phyloP scores from a whole-genome alignment of 331 rosid genomes.

The Rosa hybrid region DNA sequence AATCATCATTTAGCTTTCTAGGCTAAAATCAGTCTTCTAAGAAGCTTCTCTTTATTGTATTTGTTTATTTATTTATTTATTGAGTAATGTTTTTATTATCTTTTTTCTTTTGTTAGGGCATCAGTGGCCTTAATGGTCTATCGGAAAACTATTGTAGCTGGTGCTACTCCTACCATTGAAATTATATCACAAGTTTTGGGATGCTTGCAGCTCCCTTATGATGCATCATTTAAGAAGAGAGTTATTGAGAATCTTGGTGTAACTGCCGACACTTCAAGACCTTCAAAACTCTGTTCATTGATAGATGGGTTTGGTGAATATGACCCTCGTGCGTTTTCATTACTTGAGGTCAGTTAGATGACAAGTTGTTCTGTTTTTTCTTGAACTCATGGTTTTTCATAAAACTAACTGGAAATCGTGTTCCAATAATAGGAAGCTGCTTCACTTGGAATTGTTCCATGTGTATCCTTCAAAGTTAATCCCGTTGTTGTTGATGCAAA shows the following conservation, averaged over 20 bases:
- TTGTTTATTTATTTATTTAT: neutral
- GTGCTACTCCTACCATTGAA: conserved; percentile 67
- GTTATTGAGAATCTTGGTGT: conserved; percentile 78
- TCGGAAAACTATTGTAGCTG: conserved; percentile 71
- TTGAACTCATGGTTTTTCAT: conserved; percentile 9
- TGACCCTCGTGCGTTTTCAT: conserved; percentile 86
- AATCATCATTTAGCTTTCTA: conserved; percentile 3
- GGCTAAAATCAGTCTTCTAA: conserved; percentile 28
- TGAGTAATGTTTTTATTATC: neutral
- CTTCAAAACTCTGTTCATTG: conserved; percentile 71
- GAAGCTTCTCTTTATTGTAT: conserved; percentile 24
- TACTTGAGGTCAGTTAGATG: conserved; percentile 77
- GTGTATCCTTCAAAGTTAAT: conserved; percentile 66
- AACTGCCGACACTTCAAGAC: conserved; percentile 43
- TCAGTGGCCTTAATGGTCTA: conserved; percentile 79
- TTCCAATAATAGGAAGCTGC: conserved; percentile 77
- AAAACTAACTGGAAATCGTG: conserved; percentile 28
- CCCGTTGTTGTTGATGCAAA: conserved; percentile 72
- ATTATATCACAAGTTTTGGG: conserved; percentile 82
- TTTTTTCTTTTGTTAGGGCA: conserved; percentile 55
- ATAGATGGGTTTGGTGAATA: conserved; percentile 92
- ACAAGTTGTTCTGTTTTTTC: conserved; percentile 16
- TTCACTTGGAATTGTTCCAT: conserved; percentile 81
- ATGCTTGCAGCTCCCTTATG: conserved; percentile 78
- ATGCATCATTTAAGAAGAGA: conserved; percentile 52